Evolutionary conservation across 1,284 basidiomycete genomes (phyloP), one percentile per base, ranked within the genome.

Genomic region (Leccinum variabile): DNA sequence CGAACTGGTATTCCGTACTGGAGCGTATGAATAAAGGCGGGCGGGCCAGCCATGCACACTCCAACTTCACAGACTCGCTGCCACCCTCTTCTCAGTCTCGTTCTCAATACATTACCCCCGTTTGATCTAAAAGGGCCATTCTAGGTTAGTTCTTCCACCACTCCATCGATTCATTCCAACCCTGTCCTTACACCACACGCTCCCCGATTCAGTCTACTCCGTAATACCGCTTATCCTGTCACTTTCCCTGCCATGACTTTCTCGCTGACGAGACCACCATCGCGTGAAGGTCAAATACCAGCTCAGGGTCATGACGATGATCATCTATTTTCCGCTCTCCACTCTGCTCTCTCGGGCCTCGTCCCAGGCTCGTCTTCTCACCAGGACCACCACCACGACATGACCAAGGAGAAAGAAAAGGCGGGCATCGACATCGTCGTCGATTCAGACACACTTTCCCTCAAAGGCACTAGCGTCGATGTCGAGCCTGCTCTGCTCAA

Each of bases 381-480:
- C 53, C 63, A 66, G 3, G 66, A 69, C 28, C 28, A 28, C 28
- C 28, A 28, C 28, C 28, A 28, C 28, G 78, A 80, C 63, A 82
- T 81, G 78, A 71, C 68, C 63, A 77, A 70, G 60, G 80, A 80
- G 65, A 80, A 79, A 56, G 82, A 83, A 56, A 82, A 80, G 59
- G 80, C 83, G 28, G 81, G 80, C 53, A 80, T 96, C 65, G 91
- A 94, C 68, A 90, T 96, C 69, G 70, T 87, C 58, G 84, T 95
- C 66, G 86, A 91, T 74, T 81, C 82, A 13, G 88, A 91, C 54
- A 81, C 80, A 66, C 78, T 96, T 67, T 81, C 82, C 59, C 83
- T 96, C 70, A 84, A 88, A 66, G 94, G 94, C 58, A 88, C 89
- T 22, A 92, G 92, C 46, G 84, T 86, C 67, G 92, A 95, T 66